Percentiles rank a stretch among this genome's conserved stretches.
These are phyloP conservation scores for Dissophora ornata DNA, from an alignment of 192 early-diverging fungal genomes.

Conservation along the genomic window DNA sequence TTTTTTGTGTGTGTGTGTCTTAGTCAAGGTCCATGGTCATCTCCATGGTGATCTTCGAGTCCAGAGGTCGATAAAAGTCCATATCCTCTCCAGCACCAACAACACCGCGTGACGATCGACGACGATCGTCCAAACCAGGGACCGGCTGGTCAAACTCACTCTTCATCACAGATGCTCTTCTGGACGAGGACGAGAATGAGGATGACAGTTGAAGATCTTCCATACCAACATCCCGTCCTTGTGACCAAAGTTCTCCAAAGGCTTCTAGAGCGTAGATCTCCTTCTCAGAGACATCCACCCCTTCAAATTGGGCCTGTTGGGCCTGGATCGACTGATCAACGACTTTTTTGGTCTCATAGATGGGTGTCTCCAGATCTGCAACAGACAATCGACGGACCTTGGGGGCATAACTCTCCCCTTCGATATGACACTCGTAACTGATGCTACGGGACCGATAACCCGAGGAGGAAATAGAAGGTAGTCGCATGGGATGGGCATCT, in stretches of 20 bases:
- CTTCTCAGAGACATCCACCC: constrained; percentile 46
- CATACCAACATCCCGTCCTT: constrained; percentile 33
- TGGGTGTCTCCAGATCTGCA: constrained; percentile 44
- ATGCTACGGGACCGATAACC: constrained; percentile 17
- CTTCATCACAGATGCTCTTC: constrained; percentile 1
- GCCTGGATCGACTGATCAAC: constrained; percentile 24
- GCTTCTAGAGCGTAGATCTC: constrained; percentile 50
- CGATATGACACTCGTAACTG: constrained; percentile 1
- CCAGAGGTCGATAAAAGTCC: not conserved
- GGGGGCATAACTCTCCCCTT: constrained; percentile 1
- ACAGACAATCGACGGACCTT: constrained; percentile 40
- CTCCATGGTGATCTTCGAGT: not conserved
- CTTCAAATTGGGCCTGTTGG: constrained; percentile 33
- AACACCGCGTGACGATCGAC: constrained; percentile 20
- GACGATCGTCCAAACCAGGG: constrained; percentile 25
- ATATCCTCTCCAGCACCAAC: not conserved
- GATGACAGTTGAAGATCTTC: not conserved
- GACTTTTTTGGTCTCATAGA: constrained; percentile 37
- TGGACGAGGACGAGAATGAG: not conserved
- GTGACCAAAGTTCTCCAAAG: constrained; percentile 44
- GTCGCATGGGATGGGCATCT: constrained; percentile 2
- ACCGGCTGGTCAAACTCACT: constrained; percentile 17
- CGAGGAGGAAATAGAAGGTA: constrained; percentile 33
- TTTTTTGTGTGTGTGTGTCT: too few species aligned
- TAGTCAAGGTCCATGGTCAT: constrained; percentile 39